Base-by-base conservation (phyloP, 768 basidiomycete species). In the Agaricus subrufescens region DNA sequence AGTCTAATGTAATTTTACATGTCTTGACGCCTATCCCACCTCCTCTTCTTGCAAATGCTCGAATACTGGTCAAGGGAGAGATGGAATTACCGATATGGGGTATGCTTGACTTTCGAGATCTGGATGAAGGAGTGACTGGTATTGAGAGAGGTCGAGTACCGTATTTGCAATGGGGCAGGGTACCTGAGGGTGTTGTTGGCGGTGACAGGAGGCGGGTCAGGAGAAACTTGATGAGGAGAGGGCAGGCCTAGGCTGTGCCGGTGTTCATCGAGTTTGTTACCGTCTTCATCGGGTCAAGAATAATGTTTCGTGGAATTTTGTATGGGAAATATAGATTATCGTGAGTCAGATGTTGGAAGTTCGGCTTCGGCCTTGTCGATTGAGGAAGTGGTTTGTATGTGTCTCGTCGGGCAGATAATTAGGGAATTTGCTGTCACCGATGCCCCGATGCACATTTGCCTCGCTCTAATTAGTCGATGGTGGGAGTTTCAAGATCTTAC, bases 21-120 rank as follows among this genome's bases (percentile, higher is more conserved):
- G 61, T 97, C n/a, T 73, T 97, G 37, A 93, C 94, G 0, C 92
- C 95, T 0, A 58, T 94, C 1, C 83, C 86, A 0, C 69, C 79
- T 0, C 52, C 64, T 0, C 42, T 76, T 0, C 75, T 96, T 2
- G 59, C 64, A 0, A 65, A 64, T 25, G 71, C 65, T 2, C 65
- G 81, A 3, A 72, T 83, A 15, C 63, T 96, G 3, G 84, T 96
- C 46, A 94, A 90, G 67, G 94, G 94, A 7, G 92, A 94, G 65
- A 74, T 94, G 63, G 93, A 95, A 67, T 70, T 97, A 0, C 94
- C 94, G 0, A 73, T 94, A 0, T 89, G 88, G 84, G 93, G 88
- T 0, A 83, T 93, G 86, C 73, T 97, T 49, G 93, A 95, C 67
- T 87, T 84, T 56, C 69, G 74, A 26, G n/a, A 46, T 51, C 62